phyloP scores from a whole-genome alignment of 805 yeast genomes.

The Hanseniaspora hatyaiensis region DNA sequence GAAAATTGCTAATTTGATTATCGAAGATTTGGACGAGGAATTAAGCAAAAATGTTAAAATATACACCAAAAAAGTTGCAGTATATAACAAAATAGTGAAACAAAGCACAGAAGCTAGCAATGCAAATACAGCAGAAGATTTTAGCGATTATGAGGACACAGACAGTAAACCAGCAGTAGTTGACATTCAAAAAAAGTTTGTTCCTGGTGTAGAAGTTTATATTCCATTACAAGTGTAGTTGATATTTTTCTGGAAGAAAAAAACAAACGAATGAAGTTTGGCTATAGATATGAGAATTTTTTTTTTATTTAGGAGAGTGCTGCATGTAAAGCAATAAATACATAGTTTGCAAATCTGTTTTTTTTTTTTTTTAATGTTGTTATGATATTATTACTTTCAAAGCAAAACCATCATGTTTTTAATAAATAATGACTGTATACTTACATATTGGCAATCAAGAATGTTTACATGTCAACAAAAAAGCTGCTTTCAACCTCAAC shows the following conservation, averaged over 20 bases:
- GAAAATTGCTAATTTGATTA: constrained; percentile 4
- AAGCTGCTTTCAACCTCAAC: constrained; percentile 11
- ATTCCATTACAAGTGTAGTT: constrained; percentile 2
- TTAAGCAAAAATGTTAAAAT: neutral
- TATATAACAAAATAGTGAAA: constrained; percentile 6
- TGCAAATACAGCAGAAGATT: constrained; percentile 2
- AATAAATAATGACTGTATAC: no score
- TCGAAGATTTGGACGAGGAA: constrained; percentile 6
- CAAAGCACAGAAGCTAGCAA: neutral
- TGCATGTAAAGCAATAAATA: no score
- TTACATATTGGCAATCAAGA: no score
- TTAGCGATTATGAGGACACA: neutral
- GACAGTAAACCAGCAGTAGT: neutral
- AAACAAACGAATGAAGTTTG: no score
- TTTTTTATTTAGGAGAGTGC: no score
- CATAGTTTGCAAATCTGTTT: neutral
- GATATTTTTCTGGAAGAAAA: no score
- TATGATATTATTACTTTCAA: no score
- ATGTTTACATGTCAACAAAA: neutral
- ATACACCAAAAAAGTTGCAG: constrained; percentile 7
- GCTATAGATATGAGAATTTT: no score
- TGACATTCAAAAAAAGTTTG: neutral
- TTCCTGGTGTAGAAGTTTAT: constrained; percentile 12
- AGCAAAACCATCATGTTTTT: no score
- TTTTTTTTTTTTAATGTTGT: neutral